Evolutionary conservation across 2,329 filamentous ascomycete genomes (phyloP).

Genomic region (Hypoxylon rubiginosum): DNA sequence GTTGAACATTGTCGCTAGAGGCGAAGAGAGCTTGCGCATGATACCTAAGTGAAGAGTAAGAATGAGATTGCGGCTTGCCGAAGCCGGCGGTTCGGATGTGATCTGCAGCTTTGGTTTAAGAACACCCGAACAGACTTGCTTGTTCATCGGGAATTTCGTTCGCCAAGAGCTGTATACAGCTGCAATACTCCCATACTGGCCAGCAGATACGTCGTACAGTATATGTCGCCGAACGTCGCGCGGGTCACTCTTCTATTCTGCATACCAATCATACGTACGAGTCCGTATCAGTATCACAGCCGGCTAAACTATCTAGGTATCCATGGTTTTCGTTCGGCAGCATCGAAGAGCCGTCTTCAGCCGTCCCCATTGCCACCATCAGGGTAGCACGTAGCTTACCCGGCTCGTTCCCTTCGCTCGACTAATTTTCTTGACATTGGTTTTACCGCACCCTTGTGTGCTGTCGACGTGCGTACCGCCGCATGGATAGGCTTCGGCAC

Average conservation of each 20-base stretch:
- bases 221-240: constrained; percentile 10
- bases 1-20: neutral
- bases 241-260: neutral
- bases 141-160: constrained; percentile 5
- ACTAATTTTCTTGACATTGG: constrained; percentile 75
- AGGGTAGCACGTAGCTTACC: constrained; percentile 62
- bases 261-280: constrained; percentile 10
- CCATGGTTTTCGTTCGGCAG: neutral
- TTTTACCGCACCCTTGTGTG: constrained; percentile 70
- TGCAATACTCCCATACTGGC: constrained; percentile 4
- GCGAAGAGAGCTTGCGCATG: neutral
- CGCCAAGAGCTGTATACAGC: constrained; percentile 18
- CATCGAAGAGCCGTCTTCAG: neutral
- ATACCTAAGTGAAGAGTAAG: constrained; percentile 4
- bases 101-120: constrained; percentile 9
- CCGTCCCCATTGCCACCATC: constrained; percentile 5
- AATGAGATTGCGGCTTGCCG: constrained; percentile 5
- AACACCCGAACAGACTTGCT: neutral
- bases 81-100: constrained; percentile 20
- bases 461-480: constrained; percentile 79
- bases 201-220: constrained; percentile 13
- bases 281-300: constrained; percentile 2
- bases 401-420: constrained; percentile 73
- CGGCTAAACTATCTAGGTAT: neutral
- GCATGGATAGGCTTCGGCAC: constrained; percentile 78